Conservation (phyloP, 2,329 filamentous ascomycete species). For the Hysterium pulicare region DNA sequence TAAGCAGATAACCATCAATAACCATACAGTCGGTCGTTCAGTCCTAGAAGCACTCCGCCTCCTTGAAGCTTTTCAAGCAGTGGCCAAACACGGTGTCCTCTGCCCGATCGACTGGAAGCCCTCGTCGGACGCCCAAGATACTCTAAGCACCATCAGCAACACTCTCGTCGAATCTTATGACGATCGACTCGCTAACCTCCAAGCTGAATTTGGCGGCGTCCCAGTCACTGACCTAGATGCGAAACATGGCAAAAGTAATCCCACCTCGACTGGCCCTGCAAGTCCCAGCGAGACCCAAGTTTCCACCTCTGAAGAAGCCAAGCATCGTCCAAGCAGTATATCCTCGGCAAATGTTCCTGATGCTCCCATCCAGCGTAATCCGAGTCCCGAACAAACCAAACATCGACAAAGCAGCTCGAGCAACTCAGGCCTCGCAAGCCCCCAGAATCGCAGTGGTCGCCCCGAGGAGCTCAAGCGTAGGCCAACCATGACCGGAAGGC, state of each 20-base stretch:
- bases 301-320: no score
- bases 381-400: no score
- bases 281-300: no score
- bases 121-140: slow-evolving; percentile 10
- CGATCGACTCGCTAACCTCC: slow-evolving; percentile 21
- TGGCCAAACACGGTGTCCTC: slow-evolving; percentile 27
- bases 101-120: slow-evolving; percentile 32
- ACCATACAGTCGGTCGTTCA: slow-evolving; percentile 26
- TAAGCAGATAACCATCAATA: slow-evolving; percentile 24
- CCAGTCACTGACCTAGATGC: slow-evolving; percentile 19
- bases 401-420: no score
- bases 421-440: background rate
- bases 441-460: background rate
- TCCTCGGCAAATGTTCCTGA: no score
- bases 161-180: slow-evolving; percentile 25
- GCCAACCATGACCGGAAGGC: background rate
- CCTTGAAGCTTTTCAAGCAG: slow-evolving; percentile 29
- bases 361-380: no score
- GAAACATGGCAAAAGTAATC: no score
- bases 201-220: slow-evolving; percentile 23
- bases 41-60: slow-evolving; percentile 29
- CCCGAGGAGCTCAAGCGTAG: background rate
- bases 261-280: no score
- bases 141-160: slow-evolving; percentile 22
- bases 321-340: no score